Conservation (phyloP, 2,329 filamentous ascomycete genomes). For the Graphilbum ipis-grandicollis region DNA sequence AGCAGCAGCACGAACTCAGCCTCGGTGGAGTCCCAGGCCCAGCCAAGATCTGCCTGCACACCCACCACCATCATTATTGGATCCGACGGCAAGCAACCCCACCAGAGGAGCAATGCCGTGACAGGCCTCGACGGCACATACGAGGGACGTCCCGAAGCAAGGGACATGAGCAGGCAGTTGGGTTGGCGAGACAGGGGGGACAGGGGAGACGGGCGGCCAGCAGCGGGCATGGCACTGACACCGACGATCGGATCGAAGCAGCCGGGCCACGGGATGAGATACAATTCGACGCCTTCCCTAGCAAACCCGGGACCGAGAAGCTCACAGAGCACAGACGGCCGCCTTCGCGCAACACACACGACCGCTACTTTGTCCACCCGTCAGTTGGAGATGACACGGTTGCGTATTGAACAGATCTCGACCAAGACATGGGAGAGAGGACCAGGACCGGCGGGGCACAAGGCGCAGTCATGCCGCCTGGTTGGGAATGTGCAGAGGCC, state of each 20-base stretch:
- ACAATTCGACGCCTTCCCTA: conserved; percentile 11
- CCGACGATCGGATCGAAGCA: conserved; percentile 3
- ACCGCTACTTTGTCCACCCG: conserved; percentile 9
- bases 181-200: neutral
- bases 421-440: conserved; percentile 1
- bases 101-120: conserved; percentile 8
- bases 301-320: conserved; percentile 11
- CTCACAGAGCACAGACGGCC: conserved; percentile 13
- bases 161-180: no score
- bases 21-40: no score
- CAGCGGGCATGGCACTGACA: neutral
- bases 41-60: conserved; percentile 30
- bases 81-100: conserved; percentile 12
- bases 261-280: no score
- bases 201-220: no score
- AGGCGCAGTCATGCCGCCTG: neutral
- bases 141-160: conserved; percentile 3
- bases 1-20: no score
- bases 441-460: no score
- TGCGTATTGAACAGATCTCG: conserved; percentile 4
- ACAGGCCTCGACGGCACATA: conserved; percentile 6
- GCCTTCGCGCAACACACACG: conserved; percentile 10
- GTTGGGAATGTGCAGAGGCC: neutral
- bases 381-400: conserved; percentile 6
- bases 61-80: conserved; percentile 48